Conservation (phyloP, 2,329 filamentous ascomycete species). For the Botryotinia calthae region DNA sequence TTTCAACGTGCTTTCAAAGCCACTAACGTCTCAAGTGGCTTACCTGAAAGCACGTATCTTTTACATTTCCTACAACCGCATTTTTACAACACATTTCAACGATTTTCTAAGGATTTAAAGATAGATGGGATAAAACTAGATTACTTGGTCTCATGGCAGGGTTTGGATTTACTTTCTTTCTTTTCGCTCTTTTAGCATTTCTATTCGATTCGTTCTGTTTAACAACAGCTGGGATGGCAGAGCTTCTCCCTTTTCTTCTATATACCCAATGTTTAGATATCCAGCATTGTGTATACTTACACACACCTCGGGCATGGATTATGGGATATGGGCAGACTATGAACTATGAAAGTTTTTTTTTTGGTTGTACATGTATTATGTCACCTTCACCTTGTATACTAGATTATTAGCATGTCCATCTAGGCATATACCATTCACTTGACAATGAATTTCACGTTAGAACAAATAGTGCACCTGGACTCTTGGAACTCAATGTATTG, state of each 20-base stretch:
- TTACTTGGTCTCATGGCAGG: neutral
- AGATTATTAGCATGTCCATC: neutral
- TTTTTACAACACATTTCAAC: neutral
- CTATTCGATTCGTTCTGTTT: neutral
- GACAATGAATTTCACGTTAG: neutral
- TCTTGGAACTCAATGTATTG: neutral
- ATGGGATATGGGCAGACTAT: neutral
- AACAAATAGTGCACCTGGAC: neutral
- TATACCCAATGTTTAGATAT: conserved; percentile 6
- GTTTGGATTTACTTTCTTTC: neutral
- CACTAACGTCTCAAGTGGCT: neutral
- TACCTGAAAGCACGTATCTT: neutral
- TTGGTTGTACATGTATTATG: neutral
- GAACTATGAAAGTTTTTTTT: neutral
- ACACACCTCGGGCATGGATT: neutral
- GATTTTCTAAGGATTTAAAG: neutral
- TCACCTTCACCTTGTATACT: neutral
- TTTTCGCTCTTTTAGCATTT: neutral
- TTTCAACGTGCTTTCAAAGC: neutral
- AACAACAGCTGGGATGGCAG: neutral
- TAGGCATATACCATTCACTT: neutral
- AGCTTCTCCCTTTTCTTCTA: neutral
- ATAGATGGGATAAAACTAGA: neutral
- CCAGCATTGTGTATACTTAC: neutral
- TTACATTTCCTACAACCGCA: neutral